These are phyloP conservation scores for Solanum pimpinellifolium DNA, from an alignment of 257 asterid genomes.

Conservation along the genomic window DNA sequence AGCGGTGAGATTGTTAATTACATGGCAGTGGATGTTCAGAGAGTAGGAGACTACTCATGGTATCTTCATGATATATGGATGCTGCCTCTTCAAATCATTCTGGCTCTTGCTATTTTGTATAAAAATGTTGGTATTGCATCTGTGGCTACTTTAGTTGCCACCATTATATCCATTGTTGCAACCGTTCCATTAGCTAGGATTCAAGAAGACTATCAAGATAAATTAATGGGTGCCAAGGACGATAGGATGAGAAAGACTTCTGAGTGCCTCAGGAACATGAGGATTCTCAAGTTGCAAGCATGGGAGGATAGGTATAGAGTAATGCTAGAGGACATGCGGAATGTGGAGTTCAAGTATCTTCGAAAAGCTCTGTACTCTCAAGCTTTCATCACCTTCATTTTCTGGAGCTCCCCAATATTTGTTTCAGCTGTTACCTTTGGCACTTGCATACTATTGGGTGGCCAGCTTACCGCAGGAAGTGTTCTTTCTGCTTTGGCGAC, in stretches of 20 bases:
- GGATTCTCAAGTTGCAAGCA: slow-evolving; percentile 66
- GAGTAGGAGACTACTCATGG: slow-evolving; percentile 78
- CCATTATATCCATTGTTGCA: slow-evolving; percentile 53
- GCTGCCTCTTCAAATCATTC: slow-evolving; percentile 61
- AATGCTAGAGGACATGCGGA: slow-evolving; percentile 57
- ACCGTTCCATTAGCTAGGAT: slow-evolving; percentile 57
- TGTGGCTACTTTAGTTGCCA: slow-evolving; percentile 55
- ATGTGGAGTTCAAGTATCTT: slow-evolving; percentile 60
- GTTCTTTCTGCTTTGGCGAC: slow-evolving; percentile 76
- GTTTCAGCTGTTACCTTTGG: slow-evolving; percentile 65
- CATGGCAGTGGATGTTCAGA: slow-evolving; percentile 80
- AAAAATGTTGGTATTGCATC: slow-evolving; percentile 69
- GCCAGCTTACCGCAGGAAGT: slow-evolving; percentile 68
- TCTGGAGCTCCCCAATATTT: slow-evolving; percentile 78
- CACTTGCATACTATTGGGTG: slow-evolving; percentile 57
- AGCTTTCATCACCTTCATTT: slow-evolving; percentile 59
- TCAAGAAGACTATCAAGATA: slow-evolving; percentile 62
- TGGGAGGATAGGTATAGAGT: slow-evolving; percentile 70
- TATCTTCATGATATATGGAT: slow-evolving; percentile 72
- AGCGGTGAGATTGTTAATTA: slow-evolving; percentile 63
- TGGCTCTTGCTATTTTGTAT: slow-evolving; percentile 62
- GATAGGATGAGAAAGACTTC: slow-evolving; percentile 74
- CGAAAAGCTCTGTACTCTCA: slow-evolving; percentile 62
- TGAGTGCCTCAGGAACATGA: slow-evolving; percentile 65
- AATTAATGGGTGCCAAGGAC: slow-evolving; percentile 68